phyloP scores from a whole-genome alignment of 305 asterid genomes.

The Solanum hybrid region DNA sequence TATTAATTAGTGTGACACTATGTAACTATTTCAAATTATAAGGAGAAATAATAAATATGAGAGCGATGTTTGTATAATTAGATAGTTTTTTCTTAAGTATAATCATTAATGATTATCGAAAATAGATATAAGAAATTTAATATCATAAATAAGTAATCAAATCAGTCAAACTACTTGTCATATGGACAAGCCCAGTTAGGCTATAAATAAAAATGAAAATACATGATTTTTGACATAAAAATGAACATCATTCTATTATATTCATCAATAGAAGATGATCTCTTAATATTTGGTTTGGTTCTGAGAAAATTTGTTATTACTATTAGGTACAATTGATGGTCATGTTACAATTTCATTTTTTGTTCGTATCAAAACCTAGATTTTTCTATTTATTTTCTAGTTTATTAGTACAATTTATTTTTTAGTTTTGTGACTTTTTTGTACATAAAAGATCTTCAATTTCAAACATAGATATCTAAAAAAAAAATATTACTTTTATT shows the following conservation, averaged over 20 bases:
- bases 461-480: too few species aligned
- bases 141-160: not conserved
- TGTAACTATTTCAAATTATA: too few species aligned
- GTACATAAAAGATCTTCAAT: too few species aligned
- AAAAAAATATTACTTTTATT: too few species aligned
- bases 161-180: not conserved
- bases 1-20: too few species aligned
- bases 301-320: not conserved
- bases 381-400: too few species aligned
- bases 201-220: not conserved
- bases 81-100: not conserved
- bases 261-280: not conserved
- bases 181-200: not conserved
- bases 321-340: not conserved
- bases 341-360: too few species aligned
- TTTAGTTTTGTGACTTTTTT: too few species aligned
- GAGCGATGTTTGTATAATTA: too few species aligned
- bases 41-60: too few species aligned
- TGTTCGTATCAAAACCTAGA: not conserved
- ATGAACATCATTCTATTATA: not conserved
- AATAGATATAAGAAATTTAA: not conserved
- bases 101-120: not conserved
- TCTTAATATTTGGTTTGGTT: not conserved
- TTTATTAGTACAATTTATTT: too few species aligned
- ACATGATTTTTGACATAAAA: not conserved